Base-by-base conservation (phyloP, 352 stramenopile species). In the Phytophthora fragariaefolia region DNA sequence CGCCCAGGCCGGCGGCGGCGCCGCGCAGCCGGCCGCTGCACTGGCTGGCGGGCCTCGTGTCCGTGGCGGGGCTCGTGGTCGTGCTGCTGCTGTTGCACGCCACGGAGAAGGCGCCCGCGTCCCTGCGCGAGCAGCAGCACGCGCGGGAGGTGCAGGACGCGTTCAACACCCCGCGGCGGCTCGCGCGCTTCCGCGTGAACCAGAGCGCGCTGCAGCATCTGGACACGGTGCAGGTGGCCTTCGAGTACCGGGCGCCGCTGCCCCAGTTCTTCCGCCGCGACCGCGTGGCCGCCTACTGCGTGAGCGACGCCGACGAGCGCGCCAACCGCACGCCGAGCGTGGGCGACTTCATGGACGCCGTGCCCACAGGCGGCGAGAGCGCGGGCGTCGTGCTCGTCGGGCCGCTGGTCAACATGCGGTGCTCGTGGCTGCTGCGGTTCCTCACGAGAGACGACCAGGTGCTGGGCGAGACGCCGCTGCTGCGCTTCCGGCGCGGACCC, bases 361-460 rank as follows among this genome's bases (percentile, higher is more conserved):
- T 77, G 12, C 24, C 22, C 4, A 81, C 74, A 28, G 34, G 63
- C 36, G 63, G 42, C 24, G 59, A 69, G n/a, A 54, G 54, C 23
- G 53, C 59, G 0, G 74, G 74, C 1, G 40, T 69, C 17, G 63
- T 81, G 10, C 55, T 69, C 18, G 20, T 85, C 24, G 77, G 74
- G 9, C 77, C 74, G 47, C 60, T 85, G 26, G 54, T 83, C 22
- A 85, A 85, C 56, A 83, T 85, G 66, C 62, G 77, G 15, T 85
- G 77, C 61, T 69, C 66, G 34, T 85, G 75, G 66, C 56, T 76
- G 45, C 67, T 85, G n/a, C 55, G 69, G 30, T 85, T 83, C 51
- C 48, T 81, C 12, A 74, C 76, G 7, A 36, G 42, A 17, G 63
- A 64, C 13, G 50, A 65, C 17, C 48, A 70, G 6, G 74, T 74